Evolutionary conservation across 1,284 basidiomycete species (phyloP), one percentile per base, ranked within the genome.

Genomic region (Boletus subluridellus): DNA sequence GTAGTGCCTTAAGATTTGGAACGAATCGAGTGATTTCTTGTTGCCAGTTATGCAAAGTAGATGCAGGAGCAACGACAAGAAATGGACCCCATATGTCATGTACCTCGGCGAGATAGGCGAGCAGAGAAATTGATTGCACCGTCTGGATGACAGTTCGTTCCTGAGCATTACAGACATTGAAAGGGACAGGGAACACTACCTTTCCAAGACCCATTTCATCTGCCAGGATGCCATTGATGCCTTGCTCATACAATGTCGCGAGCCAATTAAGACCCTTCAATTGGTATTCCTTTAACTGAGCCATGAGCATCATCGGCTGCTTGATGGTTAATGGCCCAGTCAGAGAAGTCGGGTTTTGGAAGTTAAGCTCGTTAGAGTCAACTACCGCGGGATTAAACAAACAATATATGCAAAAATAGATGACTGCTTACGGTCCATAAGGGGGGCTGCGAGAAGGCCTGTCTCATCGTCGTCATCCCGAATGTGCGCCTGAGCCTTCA

Each of bases 81-180:
- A 99, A 99, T 17, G 97, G 97, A 0, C 97, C 97, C 97, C 97
- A 99, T 61, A 99, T 97, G 71, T 98, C 92, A 73, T 99, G 97
- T 1, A 89, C 88, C 76, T 99, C 97, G 10, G 97, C 96, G 24
- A 99, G 86, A 75, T 99, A 97, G 6, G 96, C 94, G 60, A 99
- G 83, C 12, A 99, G 78, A 24, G 97, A 97, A 57, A 99, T 99
- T 1, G 95, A 98, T 82, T 99, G 97, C 17, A 99, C 95, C 30
- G 97, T 99, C 92, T 98, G 63, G 4, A 52, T 32, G 60, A 55
- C 26, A 52, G 41, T 44, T 62, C 30, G 3, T 26, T 45, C 28
- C 26, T 58, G 26, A 57, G 52, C 24, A 5, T 30, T 15, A 44
- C 44, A 30, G 5, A 51, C 26, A 49, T 34, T 55, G 37, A 39